phyloP scores from a whole-genome alignment of 768 basidiomycete genomes.

The Phallus indusiatus region DNA sequence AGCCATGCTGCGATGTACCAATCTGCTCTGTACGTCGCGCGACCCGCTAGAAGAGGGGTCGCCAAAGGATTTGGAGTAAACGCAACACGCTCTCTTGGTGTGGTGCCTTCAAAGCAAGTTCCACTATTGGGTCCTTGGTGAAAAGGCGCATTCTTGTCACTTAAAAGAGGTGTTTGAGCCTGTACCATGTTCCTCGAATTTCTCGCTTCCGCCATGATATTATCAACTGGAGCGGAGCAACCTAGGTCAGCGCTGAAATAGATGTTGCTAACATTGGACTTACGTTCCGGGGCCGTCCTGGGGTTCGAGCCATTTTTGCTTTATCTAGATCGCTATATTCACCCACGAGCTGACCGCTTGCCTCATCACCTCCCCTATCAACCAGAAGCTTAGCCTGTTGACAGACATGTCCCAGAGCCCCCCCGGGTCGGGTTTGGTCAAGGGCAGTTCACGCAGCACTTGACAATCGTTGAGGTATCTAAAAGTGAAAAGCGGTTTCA shows the following conservation, averaged over 20 bases:
- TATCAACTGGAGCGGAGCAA: conserved; percentile 77
- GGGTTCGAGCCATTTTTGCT: conserved; percentile 89
- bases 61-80: conserved; percentile 96
- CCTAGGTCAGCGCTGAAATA: conserved; percentile 3
- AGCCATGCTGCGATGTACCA: no score
- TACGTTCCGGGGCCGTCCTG: conserved; percentile 87
- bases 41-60: conserved; percentile 66
- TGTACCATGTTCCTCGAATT: conserved; percentile 92
- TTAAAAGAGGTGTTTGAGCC: conserved; percentile 87
- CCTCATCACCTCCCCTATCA: conserved; percentile 63
- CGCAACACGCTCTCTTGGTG: conserved; percentile 81
- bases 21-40: no score
- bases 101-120: conserved; percentile 91
- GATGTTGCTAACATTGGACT: conserved; percentile 23
- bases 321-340: conserved; percentile 87
- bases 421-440: conserved; percentile 74
- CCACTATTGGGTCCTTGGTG: conserved; percentile 65
- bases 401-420: conserved; percentile 81
- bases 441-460: conserved; percentile 69
- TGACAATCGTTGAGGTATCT: conserved; percentile 70
- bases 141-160: conserved; percentile 95
- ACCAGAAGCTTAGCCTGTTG: conserved; percentile 85
- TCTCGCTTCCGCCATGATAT: conserved; percentile 86
- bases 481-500: conserved; percentile 32
- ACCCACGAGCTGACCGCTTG: conserved; percentile 77